Base-by-base conservation (phyloP, 106 monocot genomes). In the Allium cepa region DNA sequence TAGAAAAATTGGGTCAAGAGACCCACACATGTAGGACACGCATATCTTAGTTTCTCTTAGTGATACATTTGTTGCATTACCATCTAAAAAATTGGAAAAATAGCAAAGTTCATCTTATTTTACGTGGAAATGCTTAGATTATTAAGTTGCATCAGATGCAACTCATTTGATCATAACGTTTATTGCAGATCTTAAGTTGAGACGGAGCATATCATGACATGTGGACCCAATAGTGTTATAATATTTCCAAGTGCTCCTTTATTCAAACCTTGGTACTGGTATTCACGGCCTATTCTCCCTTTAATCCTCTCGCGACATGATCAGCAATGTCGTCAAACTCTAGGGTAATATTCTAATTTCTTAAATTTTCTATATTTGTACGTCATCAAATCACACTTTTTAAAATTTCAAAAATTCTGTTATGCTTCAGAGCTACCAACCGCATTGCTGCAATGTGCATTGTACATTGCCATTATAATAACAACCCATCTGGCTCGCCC, bases 241-340 rank as follows among this genome's bases (percentile, higher is more conserved):
- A 90, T 85, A 17, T 90, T 90, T 69, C 90, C 90, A 7, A 90
- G 90, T 60, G 90, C 85, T 0, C 85, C 85, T 16, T 86, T 68
- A 79, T 74, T 90, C 14, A 90, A 90, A 71, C 90, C 90, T 52
- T 90, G 90, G 90, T 90, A 86, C 56, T 90, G 90, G 90, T 90
- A 86, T 85, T 80, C 90, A 8, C 85, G 90, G 90, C 90, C 85
- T 4, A 78, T 90, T 17, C 73, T 90, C 0, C 90, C 90, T 0
- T 66, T 90, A 60, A 85, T 85, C 9, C 78, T 90, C 47, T 69
- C 70, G 53, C 85, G 90, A 85, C 90, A 90, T 26, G 80, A 81
- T n/a, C n/a, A n/a, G 59, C 76, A 81, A 50, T 83, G 90, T 11
- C 58, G 78, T 9, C 81, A 67, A 8, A 83, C 75, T 66, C 55